A percentile compares a stretch with the other conserved stretches of the same genome.
Conservation (phyloP, 495 filamentous ascomycete species). For the Penicillium cinerascens region DNA sequence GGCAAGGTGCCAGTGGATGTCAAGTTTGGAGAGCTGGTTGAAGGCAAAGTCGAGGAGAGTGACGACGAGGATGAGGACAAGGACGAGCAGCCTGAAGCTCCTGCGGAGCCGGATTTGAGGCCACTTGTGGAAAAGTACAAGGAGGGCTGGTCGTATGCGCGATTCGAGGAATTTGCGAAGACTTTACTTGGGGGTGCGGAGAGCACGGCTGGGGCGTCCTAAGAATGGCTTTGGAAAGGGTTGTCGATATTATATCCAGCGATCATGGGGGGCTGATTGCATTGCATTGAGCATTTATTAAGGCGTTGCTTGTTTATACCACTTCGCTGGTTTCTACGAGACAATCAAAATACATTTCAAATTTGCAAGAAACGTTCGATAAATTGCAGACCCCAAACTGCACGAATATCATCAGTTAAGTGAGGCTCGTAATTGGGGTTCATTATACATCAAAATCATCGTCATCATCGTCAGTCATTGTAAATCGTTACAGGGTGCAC, state of each 20-base stretch:
- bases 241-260: background rate
- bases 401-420: constrained; percentile 1
- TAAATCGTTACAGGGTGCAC: constrained; percentile 6
- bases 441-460: constrained; percentile 5
- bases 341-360: background rate
- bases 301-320: constrained; percentile 4
- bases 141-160: constrained; percentile 67
- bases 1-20: constrained; percentile 88
- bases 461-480: constrained; percentile 15
- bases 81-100: constrained; percentile 43
- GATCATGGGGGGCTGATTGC: background rate
- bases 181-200: constrained; percentile 48
- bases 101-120: constrained; percentile 45
- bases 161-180: constrained; percentile 67
- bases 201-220: constrained; percentile 5
- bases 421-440: no score
- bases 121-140: constrained; percentile 74
- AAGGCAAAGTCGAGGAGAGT: constrained; percentile 51
- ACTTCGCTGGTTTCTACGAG: background rate
- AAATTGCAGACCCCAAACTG: background rate
- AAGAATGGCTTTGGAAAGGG: background rate
- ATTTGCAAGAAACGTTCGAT: background rate
- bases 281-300: constrained; percentile 8
- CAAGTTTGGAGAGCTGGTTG: constrained; percentile 61
- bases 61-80: constrained; percentile 37